phyloP scores from a whole-genome alignment of 1,139 yeast genomes.

The Scheffersomyces quercinus region DNA sequence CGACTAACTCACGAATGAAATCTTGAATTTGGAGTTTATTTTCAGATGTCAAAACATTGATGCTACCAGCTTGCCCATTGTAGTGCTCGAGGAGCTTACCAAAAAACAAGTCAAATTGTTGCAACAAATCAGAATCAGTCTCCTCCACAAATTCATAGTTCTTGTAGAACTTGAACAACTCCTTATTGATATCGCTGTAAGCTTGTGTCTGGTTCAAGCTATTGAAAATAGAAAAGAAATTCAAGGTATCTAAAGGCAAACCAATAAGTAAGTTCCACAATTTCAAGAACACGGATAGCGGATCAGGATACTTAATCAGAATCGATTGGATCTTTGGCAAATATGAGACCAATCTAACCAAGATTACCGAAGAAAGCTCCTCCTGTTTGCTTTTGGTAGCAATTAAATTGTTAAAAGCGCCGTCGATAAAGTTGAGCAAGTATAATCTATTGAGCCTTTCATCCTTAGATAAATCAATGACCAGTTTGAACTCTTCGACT shows the following conservation, averaged over 20 bases:
- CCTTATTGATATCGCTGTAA: slow-evolving; percentile 27
- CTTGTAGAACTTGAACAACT: slow-evolving; percentile 27
- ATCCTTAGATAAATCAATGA: slow-evolving; percentile 22
- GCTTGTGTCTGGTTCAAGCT: slow-evolving; percentile 24
- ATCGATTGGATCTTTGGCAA: slow-evolving; percentile 18
- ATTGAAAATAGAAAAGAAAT: slow-evolving; percentile 24
- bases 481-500: slow-evolving; percentile 19
- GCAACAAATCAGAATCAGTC: slow-evolving; percentile 9
- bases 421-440: slow-evolving; percentile 29
- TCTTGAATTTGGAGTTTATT: slow-evolving; percentile 26
- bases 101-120: slow-evolving; percentile 19
- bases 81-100: slow-evolving; percentile 12
- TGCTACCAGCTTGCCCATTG: slow-evolving; percentile 9
- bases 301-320: slow-evolving; percentile 20
- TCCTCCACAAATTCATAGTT: slow-evolving; percentile 14
- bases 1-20: slow-evolving; percentile 22
- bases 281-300: slow-evolving; percentile 24
- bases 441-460: slow-evolving; percentile 5
- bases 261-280: slow-evolving; percentile 31
- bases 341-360: slow-evolving; percentile 23
- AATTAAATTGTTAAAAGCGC: slow-evolving; percentile 22
- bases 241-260: slow-evolving; percentile 14
- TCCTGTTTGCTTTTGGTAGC: slow-evolving; percentile 18
- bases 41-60: slow-evolving; percentile 19
- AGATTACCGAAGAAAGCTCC: slow-evolving; percentile 13